A percentile compares a stretch with the other conserved stretches of the same genome.
Evolutionary conservation across 2,329 filamentous ascomycete species (phyloP).

Genomic region (Incumbomyces delicatus): DNA sequence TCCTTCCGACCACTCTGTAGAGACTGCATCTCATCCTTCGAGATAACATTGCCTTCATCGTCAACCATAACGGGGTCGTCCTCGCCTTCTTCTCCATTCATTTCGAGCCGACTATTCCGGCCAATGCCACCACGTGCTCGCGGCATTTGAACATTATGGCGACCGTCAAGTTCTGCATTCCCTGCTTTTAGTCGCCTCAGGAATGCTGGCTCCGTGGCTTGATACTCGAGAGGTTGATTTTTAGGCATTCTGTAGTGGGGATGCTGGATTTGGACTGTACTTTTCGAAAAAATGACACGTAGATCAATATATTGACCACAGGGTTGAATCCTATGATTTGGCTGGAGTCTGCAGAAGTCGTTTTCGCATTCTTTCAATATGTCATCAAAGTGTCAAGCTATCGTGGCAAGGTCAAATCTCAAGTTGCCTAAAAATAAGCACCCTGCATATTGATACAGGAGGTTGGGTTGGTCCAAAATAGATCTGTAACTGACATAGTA

Average conservation of each 20-base stretch:
- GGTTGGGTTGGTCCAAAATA: too few relatives aligned
- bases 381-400: too few relatives aligned
- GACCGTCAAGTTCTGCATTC: constrained; percentile 14
- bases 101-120: constrained; percentile 18
- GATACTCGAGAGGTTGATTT: constrained; percentile 15
- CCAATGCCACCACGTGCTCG: constrained; percentile 10
- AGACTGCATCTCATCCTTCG: constrained; percentile 17
- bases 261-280: too few relatives aligned
- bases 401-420: too few relatives aligned
- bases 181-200: constrained; percentile 18
- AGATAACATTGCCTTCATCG: constrained; percentile 17
- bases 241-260: not conserved
- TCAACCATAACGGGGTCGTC: constrained; percentile 21
- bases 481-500: too few relatives aligned
- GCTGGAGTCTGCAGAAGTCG: too few relatives aligned
- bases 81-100: constrained; percentile 19
- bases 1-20: constrained; percentile 7
- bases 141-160: constrained; percentile 19
- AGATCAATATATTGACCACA: too few relatives aligned
- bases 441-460: too few relatives aligned
- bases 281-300: too few relatives aligned
- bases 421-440: too few relatives aligned
- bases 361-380: too few relatives aligned
- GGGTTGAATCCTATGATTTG: too few relatives aligned
- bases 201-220: constrained; percentile 20